Conservation (phyloP, 169 alveolate species). For the Perkinsus olseni region DNA sequence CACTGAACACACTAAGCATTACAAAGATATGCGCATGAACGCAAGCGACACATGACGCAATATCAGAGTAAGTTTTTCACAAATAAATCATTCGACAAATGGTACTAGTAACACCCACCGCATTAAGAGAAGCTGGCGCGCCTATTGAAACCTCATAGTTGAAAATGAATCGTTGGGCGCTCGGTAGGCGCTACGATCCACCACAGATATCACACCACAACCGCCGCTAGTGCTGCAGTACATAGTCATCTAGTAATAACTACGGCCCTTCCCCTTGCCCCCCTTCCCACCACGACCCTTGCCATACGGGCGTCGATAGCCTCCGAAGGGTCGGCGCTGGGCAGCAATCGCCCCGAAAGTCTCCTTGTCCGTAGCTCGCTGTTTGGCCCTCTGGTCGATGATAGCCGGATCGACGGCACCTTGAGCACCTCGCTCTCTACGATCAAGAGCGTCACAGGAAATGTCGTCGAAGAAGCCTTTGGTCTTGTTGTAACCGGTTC, state of each 20-base stretch:
- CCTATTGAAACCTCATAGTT: background rate
- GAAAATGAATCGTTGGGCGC: background rate
- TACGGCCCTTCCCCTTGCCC: background rate
- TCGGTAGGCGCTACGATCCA: background rate
- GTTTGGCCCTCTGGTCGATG: background rate
- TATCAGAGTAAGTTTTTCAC: background rate
- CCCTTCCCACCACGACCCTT: background rate
- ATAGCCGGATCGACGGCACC: background rate
- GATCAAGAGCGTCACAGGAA: constrained; percentile 29
- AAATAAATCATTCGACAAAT: background rate
- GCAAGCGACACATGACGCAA: background rate
- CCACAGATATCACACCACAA: background rate
- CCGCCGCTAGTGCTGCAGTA: background rate
- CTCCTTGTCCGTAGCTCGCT: background rate
- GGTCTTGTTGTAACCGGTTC: constrained; percentile 21
- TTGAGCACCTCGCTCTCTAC: background rate
- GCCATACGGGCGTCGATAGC: background rate
- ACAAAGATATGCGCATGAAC: background rate
- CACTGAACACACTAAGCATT: background rate
- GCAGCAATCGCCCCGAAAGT: background rate
- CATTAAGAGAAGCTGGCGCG: background rate
- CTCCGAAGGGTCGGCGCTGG: background rate
- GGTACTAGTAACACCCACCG: background rate
- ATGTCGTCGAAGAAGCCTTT: constrained; percentile 24
- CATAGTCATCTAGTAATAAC: background rate